Evolutionary conservation across 805 yeast species (phyloP), one percentile per base, ranked within the genome.

Genomic region (Diddensiella caesifluorescens): DNA sequence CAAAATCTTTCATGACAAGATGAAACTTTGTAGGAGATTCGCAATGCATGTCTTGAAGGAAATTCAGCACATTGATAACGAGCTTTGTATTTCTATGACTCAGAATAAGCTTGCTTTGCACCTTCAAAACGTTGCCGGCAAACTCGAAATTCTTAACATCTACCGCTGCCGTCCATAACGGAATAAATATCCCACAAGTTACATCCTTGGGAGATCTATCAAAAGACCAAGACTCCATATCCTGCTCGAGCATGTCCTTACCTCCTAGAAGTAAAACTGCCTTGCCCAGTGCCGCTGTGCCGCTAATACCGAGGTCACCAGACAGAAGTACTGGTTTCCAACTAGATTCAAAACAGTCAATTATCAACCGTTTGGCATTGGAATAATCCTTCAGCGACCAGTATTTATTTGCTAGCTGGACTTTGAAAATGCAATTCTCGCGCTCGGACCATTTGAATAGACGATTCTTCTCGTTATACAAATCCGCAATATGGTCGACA

Each of bases 401-500:
- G 32, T 48, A 48, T 36, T 53, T 54, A 35, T 58, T 57, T 1
- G 61, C 57, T 3, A 51, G 48, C 26, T 51, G 54, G 22, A 59
- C 42, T 26, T 48, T 45, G 41, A 59, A 54, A n/a, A 47, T 43
- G 25, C 47, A 49, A 26, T 47, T 45, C 33, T 56, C 59, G 5
- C 41, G 33, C 4, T 12, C 28, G 9, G 55, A 26, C 62, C 62
- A 57, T 19, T 44, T 25, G 22, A 53, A 41, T 7, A 57, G 49
- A 20, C 54, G 50, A 21, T 60, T 60, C 4, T 57, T 57, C 9
- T 35, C 34, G 29, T 45, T 44, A 4, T 56, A 51, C 2, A 55
- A 51, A 15, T 49, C 48, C 28, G 41, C 40, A 23, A 59, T 47
- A 12, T 53, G 58, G 13, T 46, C 50, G 4, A 56, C 42, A 30